Evolutionary conservation across 179 eudicot genomes (phyloP).

Genomic region (Silene noctiflora): DNA sequence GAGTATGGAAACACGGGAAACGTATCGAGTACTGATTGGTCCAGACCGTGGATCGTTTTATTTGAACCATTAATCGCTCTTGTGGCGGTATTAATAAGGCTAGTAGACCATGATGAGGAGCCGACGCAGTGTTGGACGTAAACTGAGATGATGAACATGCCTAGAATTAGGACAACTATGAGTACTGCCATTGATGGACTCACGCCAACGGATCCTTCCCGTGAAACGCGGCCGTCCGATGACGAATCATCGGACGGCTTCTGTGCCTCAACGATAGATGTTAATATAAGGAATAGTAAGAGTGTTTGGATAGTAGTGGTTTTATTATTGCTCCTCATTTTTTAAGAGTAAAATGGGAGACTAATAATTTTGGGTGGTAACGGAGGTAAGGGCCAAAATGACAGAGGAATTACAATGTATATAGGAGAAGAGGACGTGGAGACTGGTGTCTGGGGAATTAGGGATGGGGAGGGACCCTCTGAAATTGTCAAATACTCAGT

Average conservation of each 20-base stretch:
- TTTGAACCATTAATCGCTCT: background rate
- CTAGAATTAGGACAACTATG: slow-evolving; percentile 26
- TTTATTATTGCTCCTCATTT: too few relatives aligned
- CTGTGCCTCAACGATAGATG: slow-evolving; percentile 28
- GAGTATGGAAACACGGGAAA: slow-evolving; percentile 12
- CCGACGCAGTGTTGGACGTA: slow-evolving; percentile 37
- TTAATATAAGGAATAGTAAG: background rate
- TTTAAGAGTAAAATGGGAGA: too few relatives aligned
- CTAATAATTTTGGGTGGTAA: too few relatives aligned
- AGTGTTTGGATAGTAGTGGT: too few relatives aligned
- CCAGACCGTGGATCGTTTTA: slow-evolving; percentile 20
- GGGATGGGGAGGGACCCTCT: too few relatives aligned
- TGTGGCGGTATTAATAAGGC: background rate
- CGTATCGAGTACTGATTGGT: background rate
- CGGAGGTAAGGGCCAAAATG: too few relatives aligned
- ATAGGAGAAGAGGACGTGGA: too few relatives aligned
- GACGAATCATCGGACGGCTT: background rate
- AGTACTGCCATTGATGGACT: slow-evolving; percentile 31
- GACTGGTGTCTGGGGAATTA: too few relatives aligned
- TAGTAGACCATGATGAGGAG: background rate
- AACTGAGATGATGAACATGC: slow-evolving; percentile 35
- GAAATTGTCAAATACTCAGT: too few relatives aligned
- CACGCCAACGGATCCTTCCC: background rate
- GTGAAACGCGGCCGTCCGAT: background rate
- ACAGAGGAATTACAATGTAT: too few relatives aligned